Evolutionary conservation across 2,329 filamentous ascomycete species (phyloP).

Genomic region (Pseudohalonectria lignicola): DNA sequence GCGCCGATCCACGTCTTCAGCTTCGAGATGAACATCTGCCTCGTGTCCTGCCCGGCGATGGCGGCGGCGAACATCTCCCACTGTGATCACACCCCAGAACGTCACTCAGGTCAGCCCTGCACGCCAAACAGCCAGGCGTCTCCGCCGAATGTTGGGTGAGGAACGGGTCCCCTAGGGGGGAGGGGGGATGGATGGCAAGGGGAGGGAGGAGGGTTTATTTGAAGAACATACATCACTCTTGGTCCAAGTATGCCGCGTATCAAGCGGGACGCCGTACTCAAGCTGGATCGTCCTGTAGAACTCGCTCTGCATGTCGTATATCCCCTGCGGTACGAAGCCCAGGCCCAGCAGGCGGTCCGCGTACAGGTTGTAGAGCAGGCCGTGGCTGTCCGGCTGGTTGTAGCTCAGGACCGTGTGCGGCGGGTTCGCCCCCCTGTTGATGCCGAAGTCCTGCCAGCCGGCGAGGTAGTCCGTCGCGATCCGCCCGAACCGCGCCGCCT

Average conservation of each 20-base stretch:
- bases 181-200: too few species aligned
- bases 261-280: constrained; percentile 72
- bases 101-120: background rate
- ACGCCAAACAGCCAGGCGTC: too few species aligned
- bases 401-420: constrained; percentile 72
- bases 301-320: constrained; percentile 67
- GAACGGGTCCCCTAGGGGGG: too few species aligned
- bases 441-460: constrained; percentile 61
- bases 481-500: constrained; percentile 1
- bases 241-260: constrained; percentile 70
- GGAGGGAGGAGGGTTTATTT: background rate
- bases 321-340: constrained; percentile 58
- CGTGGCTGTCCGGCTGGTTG: constrained; percentile 45
- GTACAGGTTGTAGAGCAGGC: constrained; percentile 70
- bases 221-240: constrained; percentile 54
- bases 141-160: too few species aligned
- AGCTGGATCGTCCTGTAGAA: constrained; percentile 67
- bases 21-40: constrained; percentile 53
- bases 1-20: constrained; percentile 67
- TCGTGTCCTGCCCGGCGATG: constrained; percentile 50
- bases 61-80: constrained; percentile 84
- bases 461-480: constrained; percentile 46
- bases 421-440: constrained; percentile 50
- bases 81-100: background rate
- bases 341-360: constrained; percentile 69